Evolutionary conservation across 805 yeast genomes (phyloP).

Genomic region (Jamesozyma rosinii): DNA sequence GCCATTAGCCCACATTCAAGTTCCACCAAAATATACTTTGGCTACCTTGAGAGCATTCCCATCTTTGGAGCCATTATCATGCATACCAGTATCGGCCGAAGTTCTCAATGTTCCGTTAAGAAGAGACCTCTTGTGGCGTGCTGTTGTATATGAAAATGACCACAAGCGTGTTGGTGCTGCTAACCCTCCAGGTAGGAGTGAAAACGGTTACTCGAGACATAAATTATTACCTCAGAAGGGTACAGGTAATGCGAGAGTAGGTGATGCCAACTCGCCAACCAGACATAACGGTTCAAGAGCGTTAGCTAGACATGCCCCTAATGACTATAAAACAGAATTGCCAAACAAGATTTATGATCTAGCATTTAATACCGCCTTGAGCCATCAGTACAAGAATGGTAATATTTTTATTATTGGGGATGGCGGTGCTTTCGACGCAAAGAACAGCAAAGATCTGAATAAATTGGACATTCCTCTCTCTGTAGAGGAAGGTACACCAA

Average conservation of each 20-base stretch:
- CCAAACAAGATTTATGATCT: slow-evolving; percentile 62
- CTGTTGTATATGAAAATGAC: slow-evolving; percentile 88
- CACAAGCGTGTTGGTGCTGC: slow-evolving; percentile 81
- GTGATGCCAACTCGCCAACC: slow-evolving; percentile 91
- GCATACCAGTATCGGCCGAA: slow-evolving; percentile 67
- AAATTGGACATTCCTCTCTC: slow-evolving; percentile 12
- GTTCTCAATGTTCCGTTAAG: slow-evolving; percentile 69
- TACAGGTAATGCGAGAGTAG: slow-evolving; percentile 88
- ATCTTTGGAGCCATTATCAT: slow-evolving; percentile 71
- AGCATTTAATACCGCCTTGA: slow-evolving; percentile 76
- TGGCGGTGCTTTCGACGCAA: slow-evolving; percentile 19
- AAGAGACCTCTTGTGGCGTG: slow-evolving; percentile 88
- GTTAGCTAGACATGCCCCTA: slow-evolving; percentile 81
- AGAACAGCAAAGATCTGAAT: slow-evolving; percentile 16
- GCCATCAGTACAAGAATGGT: slow-evolving; percentile 71
- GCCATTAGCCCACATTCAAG: slow-evolving; percentile 20
- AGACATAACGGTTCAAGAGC: slow-evolving; percentile 87
- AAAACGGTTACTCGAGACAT: slow-evolving; percentile 73
- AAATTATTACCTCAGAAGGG: slow-evolving; percentile 89
- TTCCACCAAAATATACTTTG: slow-evolving; percentile 63
- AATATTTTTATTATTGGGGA: slow-evolving; percentile 62
- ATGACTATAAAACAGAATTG: slow-evolving; percentile 72
- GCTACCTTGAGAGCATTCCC: slow-evolving; percentile 80
- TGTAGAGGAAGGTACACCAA: background rate
- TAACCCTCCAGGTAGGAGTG: slow-evolving; percentile 78